Evolutionary conservation across 768 basidiomycete species (phyloP).

Genomic region (Boletus insuetus): DNA sequence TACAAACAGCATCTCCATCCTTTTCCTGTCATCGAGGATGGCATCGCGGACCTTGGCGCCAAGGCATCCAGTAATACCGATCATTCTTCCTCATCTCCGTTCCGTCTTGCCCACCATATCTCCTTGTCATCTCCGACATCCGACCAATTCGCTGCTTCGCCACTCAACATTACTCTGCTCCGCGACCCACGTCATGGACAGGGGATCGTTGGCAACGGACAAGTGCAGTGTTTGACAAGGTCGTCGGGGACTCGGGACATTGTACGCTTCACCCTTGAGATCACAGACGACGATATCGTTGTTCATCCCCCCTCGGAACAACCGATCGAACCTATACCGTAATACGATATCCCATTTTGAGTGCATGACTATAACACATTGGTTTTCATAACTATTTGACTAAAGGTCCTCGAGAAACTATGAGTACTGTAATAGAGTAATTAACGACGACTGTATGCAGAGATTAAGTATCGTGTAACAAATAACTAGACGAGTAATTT

Average conservation of each 20-base stretch:
- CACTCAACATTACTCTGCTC: constrained; percentile 13
- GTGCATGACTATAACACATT: constrained; percentile 4
- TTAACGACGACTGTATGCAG: constrained; percentile 10
- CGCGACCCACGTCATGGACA: constrained; percentile 21
- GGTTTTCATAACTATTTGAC: background rate
- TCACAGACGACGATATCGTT: constrained; percentile 20
- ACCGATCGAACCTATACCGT: background rate
- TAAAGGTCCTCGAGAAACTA: constrained; percentile 6
- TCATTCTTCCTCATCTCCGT: constrained; percentile 20
- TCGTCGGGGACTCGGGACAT: constrained; percentile 21
- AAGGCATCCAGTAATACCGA: constrained; percentile 8
- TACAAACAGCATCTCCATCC: constrained; percentile 55
- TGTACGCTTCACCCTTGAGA: constrained; percentile 23
- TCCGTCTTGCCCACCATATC: constrained; percentile 40
- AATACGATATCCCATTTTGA: background rate
- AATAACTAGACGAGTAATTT: constrained; percentile 20
- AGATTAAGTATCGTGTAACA: background rate
- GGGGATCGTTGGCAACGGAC: constrained; percentile 14
- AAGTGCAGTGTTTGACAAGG: constrained; percentile 29
- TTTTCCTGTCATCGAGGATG: constrained; percentile 34
- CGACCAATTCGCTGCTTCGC: constrained; percentile 8
- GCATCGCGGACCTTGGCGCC: constrained; percentile 13
- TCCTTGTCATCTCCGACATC: constrained; percentile 31
- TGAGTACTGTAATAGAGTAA: constrained; percentile 18
- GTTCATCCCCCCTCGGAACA: background rate